Conservation (phyloP, 73 alveolate genomes). For the Paramecium bursaria region DNA sequence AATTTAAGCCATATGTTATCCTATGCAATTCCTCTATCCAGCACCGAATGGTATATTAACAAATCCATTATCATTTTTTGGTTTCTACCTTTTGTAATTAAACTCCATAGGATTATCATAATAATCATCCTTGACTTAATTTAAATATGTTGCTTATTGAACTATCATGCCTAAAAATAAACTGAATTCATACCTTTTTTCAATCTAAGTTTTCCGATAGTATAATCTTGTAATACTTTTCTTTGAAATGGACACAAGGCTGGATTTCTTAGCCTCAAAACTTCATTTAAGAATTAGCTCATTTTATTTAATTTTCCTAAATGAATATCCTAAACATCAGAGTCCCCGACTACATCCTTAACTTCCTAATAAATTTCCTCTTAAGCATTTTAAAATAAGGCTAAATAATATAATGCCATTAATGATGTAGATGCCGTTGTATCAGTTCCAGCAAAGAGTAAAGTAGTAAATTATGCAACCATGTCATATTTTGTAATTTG, state of each 20-base stretch:
- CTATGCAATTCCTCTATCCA: conserved; percentile 70
- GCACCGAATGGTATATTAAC: conserved; percentile 64
- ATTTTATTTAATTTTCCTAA: background rate
- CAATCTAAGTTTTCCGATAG: background rate
- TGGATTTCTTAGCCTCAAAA: conserved; percentile 33
- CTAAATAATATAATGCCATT: conserved; percentile 23
- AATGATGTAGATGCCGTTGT: conserved; percentile 47
- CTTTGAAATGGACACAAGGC: conserved; percentile 21
- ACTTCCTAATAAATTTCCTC: conserved; percentile 8
- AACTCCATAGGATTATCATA: conserved; percentile 16
- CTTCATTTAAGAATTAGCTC: conserved; percentile 10
- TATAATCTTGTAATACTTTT: conserved; percentile 5
- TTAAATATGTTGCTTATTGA: background rate
- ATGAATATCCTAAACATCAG: background rate
- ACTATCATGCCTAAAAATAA: too few relatives aligned
- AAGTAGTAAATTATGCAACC: conserved; percentile 1
- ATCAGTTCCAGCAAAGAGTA: conserved; percentile 52
- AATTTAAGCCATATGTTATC: conserved; percentile 68
- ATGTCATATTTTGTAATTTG: conserved; percentile 32
- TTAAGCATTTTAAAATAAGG: conserved; percentile 1
- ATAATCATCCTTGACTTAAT: background rate
- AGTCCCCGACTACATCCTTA: conserved; percentile 4
- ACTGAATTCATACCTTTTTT: conserved; percentile 2
- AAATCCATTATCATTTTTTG: conserved; percentile 36
- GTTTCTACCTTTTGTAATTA: conserved; percentile 27